phyloP scores from a whole-genome alignment of 352 stramenopile genomes.

The Phytophthora kernoviae region DNA sequence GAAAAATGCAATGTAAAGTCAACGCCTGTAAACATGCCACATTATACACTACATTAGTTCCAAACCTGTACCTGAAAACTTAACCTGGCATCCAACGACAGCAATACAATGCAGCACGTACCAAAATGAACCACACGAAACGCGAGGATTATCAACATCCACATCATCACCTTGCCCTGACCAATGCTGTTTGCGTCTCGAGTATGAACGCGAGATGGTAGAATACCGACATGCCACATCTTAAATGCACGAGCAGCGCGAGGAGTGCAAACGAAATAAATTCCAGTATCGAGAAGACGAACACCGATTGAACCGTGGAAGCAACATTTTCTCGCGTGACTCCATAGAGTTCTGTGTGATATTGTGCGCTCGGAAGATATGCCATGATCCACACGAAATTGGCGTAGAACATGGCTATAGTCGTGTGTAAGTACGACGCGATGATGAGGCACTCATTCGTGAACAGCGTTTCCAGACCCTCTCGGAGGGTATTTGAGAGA shows the following conservation, averaged over 20 bases:
- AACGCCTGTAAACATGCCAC: background rate
- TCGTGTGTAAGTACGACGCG: slow-evolving; percentile 32
- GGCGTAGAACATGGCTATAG: slow-evolving; percentile 32
- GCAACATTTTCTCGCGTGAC: slow-evolving; percentile 14
- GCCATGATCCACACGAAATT: slow-evolving; percentile 23
- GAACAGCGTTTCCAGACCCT: slow-evolving; percentile 28
- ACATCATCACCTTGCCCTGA: slow-evolving; percentile 39
- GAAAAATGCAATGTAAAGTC: slow-evolving; percentile 22
- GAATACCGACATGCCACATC: slow-evolving; percentile 17
- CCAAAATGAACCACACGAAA: slow-evolving; percentile 32
- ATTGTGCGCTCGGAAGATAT: slow-evolving; percentile 28
- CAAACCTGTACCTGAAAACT: no score
- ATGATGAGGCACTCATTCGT: slow-evolving; percentile 36
- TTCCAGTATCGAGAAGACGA: slow-evolving; percentile 28
- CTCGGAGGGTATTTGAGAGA: slow-evolving; percentile 15
- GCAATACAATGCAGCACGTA: slow-evolving; percentile 4
- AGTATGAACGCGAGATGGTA: slow-evolving; percentile 41
- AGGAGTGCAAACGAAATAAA: slow-evolving; percentile 28
- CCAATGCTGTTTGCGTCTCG: slow-evolving; percentile 21
- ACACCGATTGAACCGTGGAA: slow-evolving; percentile 21
- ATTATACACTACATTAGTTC: no score
- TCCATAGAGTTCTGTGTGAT: slow-evolving; percentile 32
- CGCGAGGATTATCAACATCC: slow-evolving; percentile 25
- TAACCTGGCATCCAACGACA: no score
- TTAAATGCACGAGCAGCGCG: slow-evolving; percentile 8